Conservation (phyloP, 208 protist genomes). For the Leishmania martiniquensis region DNA sequence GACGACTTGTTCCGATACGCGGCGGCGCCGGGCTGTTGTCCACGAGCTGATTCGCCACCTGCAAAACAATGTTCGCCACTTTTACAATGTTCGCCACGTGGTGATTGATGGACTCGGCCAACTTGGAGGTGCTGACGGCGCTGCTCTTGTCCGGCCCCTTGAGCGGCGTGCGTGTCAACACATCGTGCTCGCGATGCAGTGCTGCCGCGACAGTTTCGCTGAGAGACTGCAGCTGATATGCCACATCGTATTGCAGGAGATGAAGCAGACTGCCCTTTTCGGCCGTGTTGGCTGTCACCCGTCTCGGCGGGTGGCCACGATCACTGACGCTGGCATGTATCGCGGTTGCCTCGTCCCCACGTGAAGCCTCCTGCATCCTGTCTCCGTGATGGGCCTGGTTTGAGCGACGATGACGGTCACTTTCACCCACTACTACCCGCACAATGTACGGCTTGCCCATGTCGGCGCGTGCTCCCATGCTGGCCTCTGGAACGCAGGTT, state of each 20-base stretch:
- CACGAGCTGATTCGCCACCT: conserved; percentile 71
- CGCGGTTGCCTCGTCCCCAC: background rate
- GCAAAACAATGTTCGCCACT: conserved; percentile 81
- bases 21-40: conserved; percentile 36
- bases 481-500: background rate
- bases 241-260: conserved; percentile 79
- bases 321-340: background rate
- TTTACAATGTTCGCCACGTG: conserved; percentile 50
- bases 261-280: conserved; percentile 64
- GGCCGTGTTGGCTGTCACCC: conserved; percentile 24
- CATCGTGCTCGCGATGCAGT: conserved; percentile 64
- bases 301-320: background rate
- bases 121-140: conserved; percentile 29
- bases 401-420: conserved; percentile 12
- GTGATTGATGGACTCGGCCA: conserved; percentile 27
- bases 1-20: conserved; percentile 34
- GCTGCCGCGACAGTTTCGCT: conserved; percentile 62
- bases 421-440: conserved; percentile 74
- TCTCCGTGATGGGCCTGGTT: background rate
- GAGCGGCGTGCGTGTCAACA: conserved; percentile 45
- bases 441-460: conserved; percentile 83
- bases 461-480: background rate
- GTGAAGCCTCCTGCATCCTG: background rate
- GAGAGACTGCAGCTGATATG: conserved; percentile 85
- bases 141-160: conserved; percentile 25